Percentiles rank a stretch among this genome's conserved stretches.
Evolutionary conservation across 1,284 basidiomycete genomes (phyloP).

Genomic region (Ustilago xerochloae): DNA sequence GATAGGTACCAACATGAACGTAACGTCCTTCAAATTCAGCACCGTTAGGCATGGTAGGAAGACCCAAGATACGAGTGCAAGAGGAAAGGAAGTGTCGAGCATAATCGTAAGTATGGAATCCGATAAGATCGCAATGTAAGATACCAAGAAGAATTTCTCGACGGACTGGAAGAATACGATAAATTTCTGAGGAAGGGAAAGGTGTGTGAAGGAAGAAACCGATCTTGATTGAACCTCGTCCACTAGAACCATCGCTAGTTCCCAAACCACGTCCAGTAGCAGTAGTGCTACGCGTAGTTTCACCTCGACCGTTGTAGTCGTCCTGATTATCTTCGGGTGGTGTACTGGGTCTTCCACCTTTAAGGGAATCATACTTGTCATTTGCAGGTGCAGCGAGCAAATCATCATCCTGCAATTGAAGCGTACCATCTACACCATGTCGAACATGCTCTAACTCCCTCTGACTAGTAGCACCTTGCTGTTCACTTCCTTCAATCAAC

Average conservation of each 20-base stretch:
- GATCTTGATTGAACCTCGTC: conserved; percentile 72
- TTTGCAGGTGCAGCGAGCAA: conserved; percentile 54
- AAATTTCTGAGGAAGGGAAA: conserved; percentile 97
- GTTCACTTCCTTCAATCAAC: conserved; percentile 75
- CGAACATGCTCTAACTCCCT: conserved; percentile 62
- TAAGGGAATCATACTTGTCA: conserved; percentile 9
- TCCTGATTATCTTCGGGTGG: conserved; percentile 19
- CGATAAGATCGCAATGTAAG: conserved; percentile 86
- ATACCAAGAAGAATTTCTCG: conserved; percentile 95
- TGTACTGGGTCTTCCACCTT: conserved; percentile 10
- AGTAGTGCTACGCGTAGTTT: conserved; percentile 16
- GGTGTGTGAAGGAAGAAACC: conserved; percentile 99
- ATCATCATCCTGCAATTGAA: conserved; percentile 54
- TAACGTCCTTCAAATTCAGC: conserved; percentile 92
- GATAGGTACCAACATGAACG: conserved; percentile 97
- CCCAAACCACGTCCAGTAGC: conserved; percentile 44
- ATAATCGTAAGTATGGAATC: conserved; percentile 99
- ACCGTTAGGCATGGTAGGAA: conserved; percentile 98
- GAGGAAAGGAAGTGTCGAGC: conserved; percentile 98
- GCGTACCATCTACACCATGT: conserved; percentile 59
- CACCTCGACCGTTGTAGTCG: conserved; percentile 23
- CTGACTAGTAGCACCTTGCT: conserved; percentile 70
- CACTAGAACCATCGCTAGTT: conserved; percentile 56
- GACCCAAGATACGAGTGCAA: conserved; percentile 92
- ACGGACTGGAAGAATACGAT: conserved; percentile 89